Evolutionary conservation across 2,329 filamentous ascomycete species (phyloP).

Genomic region (Calonectria leucothoes): DNA sequence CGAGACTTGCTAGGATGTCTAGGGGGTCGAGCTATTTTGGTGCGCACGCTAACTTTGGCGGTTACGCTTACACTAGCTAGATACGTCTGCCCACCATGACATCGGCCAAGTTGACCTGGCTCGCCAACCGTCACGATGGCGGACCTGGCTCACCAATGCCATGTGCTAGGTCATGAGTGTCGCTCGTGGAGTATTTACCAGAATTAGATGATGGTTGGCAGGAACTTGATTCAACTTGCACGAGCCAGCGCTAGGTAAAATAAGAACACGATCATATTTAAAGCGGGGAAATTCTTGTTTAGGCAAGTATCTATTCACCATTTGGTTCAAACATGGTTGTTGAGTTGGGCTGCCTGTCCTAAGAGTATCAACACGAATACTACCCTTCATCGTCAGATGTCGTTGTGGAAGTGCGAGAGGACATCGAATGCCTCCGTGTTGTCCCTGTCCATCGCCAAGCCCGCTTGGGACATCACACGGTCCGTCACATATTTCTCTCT

Average conservation of each 20-base stretch:
- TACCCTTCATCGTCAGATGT: too few relatives aligned
- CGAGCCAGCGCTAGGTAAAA: too few relatives aligned
- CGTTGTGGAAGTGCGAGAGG: not conserved
- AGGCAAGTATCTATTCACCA: too few relatives aligned
- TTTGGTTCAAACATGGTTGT: too few relatives aligned
- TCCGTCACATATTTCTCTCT: not conserved
- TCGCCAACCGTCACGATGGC: not conserved
- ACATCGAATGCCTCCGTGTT: not conserved
- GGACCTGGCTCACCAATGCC: not conserved
- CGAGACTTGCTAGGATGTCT: too few relatives aligned
- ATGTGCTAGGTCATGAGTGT: too few relatives aligned
- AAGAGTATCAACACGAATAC: not conserved
- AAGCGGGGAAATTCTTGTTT: too few relatives aligned
- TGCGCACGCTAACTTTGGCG: not conserved
- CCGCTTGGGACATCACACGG: not conserved
- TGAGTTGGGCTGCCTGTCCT: too few relatives aligned
- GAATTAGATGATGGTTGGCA: too few relatives aligned
- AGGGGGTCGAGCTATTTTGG: not conserved
- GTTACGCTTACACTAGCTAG: not conserved
- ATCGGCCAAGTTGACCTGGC: not conserved
- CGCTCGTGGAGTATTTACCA: too few relatives aligned
- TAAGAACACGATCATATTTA: too few relatives aligned
- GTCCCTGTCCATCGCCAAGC: not conserved
- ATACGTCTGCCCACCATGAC: not conserved
- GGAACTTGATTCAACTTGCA: too few relatives aligned